These are phyloP conservation scores for Cinnamomum chago DNA, from an alignment of 164 flowering plant species.

Conservation along the genomic window DNA sequence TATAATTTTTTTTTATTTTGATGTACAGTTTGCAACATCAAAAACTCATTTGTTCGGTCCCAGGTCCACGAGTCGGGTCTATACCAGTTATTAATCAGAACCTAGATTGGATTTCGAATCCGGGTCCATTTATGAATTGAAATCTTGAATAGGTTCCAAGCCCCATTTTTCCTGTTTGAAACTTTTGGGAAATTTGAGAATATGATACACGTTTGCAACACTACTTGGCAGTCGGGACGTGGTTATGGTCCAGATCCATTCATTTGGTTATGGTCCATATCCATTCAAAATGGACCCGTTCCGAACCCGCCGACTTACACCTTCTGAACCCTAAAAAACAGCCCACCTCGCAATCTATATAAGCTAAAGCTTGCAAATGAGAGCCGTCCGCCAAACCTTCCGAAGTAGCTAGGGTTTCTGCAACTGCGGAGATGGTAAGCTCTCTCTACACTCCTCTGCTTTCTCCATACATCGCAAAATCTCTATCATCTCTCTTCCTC, in stretches of 20 bases:
- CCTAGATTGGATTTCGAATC: too few species aligned
- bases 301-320: background rate
- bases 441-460: background rate
- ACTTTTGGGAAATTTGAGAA: fast-evolving
- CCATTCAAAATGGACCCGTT: too few species aligned
- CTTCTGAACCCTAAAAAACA: background rate
- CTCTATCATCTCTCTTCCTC: background rate
- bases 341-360: background rate
- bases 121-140: fast-evolving
- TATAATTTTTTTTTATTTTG: too few species aligned
- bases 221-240: too few species aligned
- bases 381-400: background rate
- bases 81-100: too few species aligned
- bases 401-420: conserved; percentile 19
- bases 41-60: too few species aligned
- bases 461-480: background rate
- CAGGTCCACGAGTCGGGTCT: too few species aligned
- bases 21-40: too few species aligned
- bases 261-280: too few species aligned
- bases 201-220: too few species aligned
- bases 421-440: conserved; percentile 14
- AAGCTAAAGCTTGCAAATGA: background rate
- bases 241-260: too few species aligned
- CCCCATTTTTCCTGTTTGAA: fast-evolving
- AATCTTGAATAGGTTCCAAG: too few species aligned